phyloP scores from a whole-genome alignment of 208 protist species.

The Wallacemonas sp. region DNA sequence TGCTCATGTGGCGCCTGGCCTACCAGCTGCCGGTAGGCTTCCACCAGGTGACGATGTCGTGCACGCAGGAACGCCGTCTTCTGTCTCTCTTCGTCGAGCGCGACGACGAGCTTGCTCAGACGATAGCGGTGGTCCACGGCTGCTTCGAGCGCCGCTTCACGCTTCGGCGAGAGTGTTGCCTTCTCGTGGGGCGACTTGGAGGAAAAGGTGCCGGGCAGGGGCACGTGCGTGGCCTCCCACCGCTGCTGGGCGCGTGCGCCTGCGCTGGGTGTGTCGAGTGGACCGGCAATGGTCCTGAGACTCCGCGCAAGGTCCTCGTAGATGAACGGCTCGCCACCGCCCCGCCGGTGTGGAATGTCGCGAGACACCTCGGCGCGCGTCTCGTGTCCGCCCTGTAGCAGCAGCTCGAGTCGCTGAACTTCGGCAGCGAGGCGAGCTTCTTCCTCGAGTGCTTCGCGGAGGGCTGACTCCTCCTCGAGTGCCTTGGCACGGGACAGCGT shows the following conservation, averaged over 20 bases:
- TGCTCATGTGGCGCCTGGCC: too few species aligned
- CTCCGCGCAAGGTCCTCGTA: slow-evolving; percentile 11
- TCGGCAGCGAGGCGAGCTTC: slow-evolving; percentile 2
- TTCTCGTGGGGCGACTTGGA: background rate
- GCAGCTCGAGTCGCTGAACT: background rate
- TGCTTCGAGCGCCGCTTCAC: background rate
- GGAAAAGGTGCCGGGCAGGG: background rate
- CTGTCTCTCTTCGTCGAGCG: slow-evolving; percentile 1
- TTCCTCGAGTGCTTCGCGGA: slow-evolving; percentile 12
- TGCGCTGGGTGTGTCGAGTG: background rate
- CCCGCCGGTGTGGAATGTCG: too few species aligned
- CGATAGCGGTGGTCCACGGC: slow-evolving; percentile 4
- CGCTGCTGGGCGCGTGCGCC: background rate
- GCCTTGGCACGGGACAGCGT: slow-evolving; percentile 7
- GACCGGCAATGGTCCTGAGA: background rate
- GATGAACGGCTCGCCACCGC: too few species aligned
- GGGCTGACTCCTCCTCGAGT: slow-evolving; percentile 9
- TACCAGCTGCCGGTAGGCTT: too few species aligned
- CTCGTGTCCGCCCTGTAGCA: slow-evolving; percentile 7
- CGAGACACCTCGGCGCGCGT: slow-evolving; percentile 9
- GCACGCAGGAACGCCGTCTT: background rate
- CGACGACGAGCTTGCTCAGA: slow-evolving; percentile 7
- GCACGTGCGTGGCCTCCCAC: background rate
- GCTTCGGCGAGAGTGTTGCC: background rate
- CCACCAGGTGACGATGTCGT: background rate